Conservation (phyloP, 2,329 filamentous ascomycete genomes). For the Cladosporium sp. region DNA sequence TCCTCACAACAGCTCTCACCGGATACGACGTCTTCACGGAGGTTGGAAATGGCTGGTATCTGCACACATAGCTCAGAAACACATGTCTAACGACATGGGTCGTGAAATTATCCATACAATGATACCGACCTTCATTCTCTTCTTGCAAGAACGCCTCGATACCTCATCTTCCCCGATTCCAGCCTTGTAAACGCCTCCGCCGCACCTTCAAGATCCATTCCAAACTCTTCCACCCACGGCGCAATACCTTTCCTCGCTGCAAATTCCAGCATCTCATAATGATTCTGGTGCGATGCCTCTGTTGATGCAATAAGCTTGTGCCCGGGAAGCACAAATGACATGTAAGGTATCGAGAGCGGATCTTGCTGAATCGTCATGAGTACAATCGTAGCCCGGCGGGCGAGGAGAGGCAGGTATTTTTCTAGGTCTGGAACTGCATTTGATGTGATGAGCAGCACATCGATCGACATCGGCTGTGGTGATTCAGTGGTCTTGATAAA, state of each 20-base stretch:
- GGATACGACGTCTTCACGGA: too few relatives aligned
- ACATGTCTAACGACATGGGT: too few relatives aligned
- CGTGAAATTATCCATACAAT: too few relatives aligned
- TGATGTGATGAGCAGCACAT: slow-evolving; percentile 28
- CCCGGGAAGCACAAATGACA: slow-evolving; percentile 32
- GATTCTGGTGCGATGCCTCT: slow-evolving; percentile 28
- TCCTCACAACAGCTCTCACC: too few relatives aligned
- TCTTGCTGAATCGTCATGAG: slow-evolving; percentile 32
- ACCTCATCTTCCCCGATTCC: slow-evolving; percentile 41
- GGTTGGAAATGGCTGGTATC: too few relatives aligned
- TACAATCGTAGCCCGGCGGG: slow-evolving; percentile 29
- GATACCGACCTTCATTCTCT: background rate
- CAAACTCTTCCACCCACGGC: slow-evolving; percentile 42
- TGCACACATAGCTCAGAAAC: too few relatives aligned
- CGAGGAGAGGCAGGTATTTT: slow-evolving; percentile 25
- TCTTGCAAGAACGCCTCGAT: slow-evolving; percentile 37
- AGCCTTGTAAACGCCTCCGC: slow-evolving; percentile 38
- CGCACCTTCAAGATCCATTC: slow-evolving; percentile 37
- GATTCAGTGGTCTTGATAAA: too few relatives aligned
- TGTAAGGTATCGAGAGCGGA: slow-evolving; percentile 28
- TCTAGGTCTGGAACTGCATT: slow-evolving; percentile 28
- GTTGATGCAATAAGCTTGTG: slow-evolving; percentile 31
- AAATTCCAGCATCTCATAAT: slow-evolving; percentile 41
- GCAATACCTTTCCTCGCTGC: slow-evolving; percentile 39
- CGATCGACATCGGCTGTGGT: slow-evolving; percentile 20